Conservation (phyloP, 75 land plant genomes). For the Pinus taeda region DNA sequence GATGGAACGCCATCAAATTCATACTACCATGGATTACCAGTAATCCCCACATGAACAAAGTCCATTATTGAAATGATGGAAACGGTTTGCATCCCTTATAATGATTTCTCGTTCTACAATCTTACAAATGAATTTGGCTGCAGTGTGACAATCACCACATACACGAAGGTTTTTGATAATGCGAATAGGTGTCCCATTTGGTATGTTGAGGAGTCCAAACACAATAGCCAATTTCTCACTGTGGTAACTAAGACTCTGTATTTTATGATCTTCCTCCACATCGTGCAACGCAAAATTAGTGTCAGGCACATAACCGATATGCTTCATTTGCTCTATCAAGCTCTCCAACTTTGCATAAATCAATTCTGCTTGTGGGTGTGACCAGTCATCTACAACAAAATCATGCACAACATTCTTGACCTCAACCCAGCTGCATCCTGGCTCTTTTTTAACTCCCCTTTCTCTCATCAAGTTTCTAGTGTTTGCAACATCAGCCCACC, state of each 20-base stretch:
- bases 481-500: background rate
- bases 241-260: background rate
- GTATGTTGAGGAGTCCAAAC: background rate
- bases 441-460: background rate
- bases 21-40: background rate
- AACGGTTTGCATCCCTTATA: background rate
- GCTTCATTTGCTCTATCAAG: background rate
- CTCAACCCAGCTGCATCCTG: slow-evolving; percentile 1
- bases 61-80: background rate
- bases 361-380: background rate
- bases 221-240: background rate
- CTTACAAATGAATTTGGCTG: background rate
- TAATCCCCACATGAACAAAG: background rate
- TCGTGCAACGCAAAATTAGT: background rate
- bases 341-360: background rate
- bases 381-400: background rate
- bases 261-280: background rate
- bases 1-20: too few species aligned
- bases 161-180: background rate
- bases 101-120: background rate
- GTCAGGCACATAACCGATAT: background rate
- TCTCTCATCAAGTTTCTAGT: background rate
- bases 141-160: slow-evolving; percentile 1
- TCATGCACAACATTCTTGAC: background rate
- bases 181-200: background rate